Evolutionary conservation across 225 moss, liverwort and hornwort genomes (phyloP), one percentile per base, ranked within the genome.

Genomic region (Physcomitrellopsis africana): DNA sequence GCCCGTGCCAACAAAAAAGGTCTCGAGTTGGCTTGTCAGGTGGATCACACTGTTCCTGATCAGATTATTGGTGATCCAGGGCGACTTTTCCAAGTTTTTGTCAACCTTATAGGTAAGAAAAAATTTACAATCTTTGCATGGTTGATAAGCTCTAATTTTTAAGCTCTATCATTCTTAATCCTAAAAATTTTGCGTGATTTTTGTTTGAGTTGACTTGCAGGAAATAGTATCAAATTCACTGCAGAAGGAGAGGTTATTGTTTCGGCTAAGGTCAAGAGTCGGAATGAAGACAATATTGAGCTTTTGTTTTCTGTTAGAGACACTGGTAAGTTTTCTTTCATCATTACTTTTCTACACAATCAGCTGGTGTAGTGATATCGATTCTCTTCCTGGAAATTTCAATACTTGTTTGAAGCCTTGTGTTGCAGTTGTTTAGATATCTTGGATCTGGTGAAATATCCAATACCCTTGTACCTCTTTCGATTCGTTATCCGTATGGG

Each of bases 1-100:
- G 80, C 81, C 9, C 84, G 84, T 48, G 84, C 84, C 8, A 77
- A 78, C 60, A 84, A 84, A 65, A 84, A 84, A 73, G 84, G 84
- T 63, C 73, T 84, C 49, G 84, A 84, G 69, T 65, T 84, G 70
- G 84, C 84, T 29, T 84, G 81, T 55, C 81, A 81, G 51, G 80
- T 84, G 51, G 77, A 80, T 65, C 81, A 16, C 11, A 46, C 54
- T 69, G 84, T 84, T 10, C 84, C 84, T 52, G 84, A 84, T 74
- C 84, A 84, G 74, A 84, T 84, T 18, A 84, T 84, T 71, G 84
- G 84, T 44, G 84, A 84, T 51, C 84, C 84, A 37, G 81, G 81
- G 18, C 77, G 84, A 20, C 80, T 84, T 49, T 84, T 84, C 53
- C 84, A 84, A 77, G 84, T 84, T 9, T 84, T 84, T 60, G 84